Base-by-base conservation (phyloP, 495 filamentous ascomycete genomes). In the Lasiosphaeris hirsuta region DNA sequence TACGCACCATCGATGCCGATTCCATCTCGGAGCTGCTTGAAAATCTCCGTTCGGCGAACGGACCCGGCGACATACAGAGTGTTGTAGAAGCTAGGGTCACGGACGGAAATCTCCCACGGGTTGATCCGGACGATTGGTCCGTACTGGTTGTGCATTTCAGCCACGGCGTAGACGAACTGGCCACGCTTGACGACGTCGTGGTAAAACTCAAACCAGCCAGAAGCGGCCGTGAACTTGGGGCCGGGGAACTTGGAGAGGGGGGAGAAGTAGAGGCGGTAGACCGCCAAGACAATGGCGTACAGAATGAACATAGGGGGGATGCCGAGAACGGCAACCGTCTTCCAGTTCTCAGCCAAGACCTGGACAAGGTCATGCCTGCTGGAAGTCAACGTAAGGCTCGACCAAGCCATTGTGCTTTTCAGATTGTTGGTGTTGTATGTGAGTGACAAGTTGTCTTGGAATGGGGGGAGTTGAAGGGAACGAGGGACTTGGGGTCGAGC, bases 171-270 rank as follows among this genome's bases (percentile, higher is more conserved):
- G 9, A 33, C 19, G 36, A 35, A 55, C 18, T 45, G 39, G 1
- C 52, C 52, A 11, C 23, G 11, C 8, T 7, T 38, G 17, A 55
- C 36, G 18, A 55, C 40, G 37, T 55, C 19, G 55, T 68, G 80
- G 59, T 77, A 82, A 5, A 39, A 55, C 57, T 85, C 77, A 54
- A 82, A 81, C 43, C 57, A 68, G 13, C 54, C 36, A 0, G 77
- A 81, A 1, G 72, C 35, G 0, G 82, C 84, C 1, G 82, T 81
- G 7, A 83, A 52, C 34, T 68, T 74, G 4, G 77, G 78, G 0
- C 80, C 79, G 1, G 79, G 81, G 42, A 85, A 72, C 8, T 71
- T 63, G 14, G 70, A 56, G 2, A 82, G 60, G 10, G 79, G 80
- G 33, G 75, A 70, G 56, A 84, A 73, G 57, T 73, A 79, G 9